Evolutionary conservation across 2,329 filamentous ascomycete genomes (phyloP).

Genomic region (Colletotrichum acutatum): DNA sequence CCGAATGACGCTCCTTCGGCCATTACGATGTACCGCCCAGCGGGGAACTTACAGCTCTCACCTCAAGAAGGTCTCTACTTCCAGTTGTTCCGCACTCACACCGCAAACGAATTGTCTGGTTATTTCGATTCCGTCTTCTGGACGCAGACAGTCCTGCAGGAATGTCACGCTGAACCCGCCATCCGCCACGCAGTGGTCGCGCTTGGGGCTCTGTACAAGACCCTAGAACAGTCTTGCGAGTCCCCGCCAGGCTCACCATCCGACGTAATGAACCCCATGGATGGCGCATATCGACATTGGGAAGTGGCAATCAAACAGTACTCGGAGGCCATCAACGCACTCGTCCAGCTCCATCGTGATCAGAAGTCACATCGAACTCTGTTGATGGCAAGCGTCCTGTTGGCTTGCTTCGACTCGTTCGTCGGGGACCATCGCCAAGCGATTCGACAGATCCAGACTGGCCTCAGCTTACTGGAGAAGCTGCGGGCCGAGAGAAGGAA

Average conservation of each 20-base stretch:
- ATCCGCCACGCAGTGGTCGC: constrained; percentile 75
- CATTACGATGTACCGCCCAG: constrained; percentile 55
- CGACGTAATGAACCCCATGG: constrained; percentile 43
- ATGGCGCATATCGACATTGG: constrained; percentile 63
- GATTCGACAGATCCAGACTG: constrained; percentile 70
- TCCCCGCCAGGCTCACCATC: constrained; percentile 60
- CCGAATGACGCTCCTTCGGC: constrained; percentile 36
- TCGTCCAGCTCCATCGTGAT: constrained; percentile 57
- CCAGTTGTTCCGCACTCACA: constrained; percentile 69
- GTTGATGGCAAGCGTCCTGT: constrained; percentile 73
- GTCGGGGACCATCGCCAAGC: constrained; percentile 72
- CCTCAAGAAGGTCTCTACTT: constrained; percentile 69
- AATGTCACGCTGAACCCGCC: constrained; percentile 69
- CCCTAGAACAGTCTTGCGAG: constrained; percentile 67
- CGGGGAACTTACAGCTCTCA: constrained; percentile 57
- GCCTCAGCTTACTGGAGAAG: constrained; percentile 64
- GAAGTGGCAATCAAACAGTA: constrained; percentile 71
- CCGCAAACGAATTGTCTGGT: constrained; percentile 71
- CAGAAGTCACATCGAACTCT: constrained; percentile 61
- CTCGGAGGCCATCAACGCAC: constrained; percentile 63
- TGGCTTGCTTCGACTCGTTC: constrained; percentile 77
- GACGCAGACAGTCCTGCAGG: constrained; percentile 70
- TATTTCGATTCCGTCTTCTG: constrained; percentile 76
- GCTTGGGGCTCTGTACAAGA: constrained; percentile 74
- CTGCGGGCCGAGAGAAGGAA: constrained; percentile 58